Evolutionary conservation across 805 yeast species (phyloP), one percentile per base, ranked within the genome.

Genomic region (Lipomyces oligophaga): DNA sequence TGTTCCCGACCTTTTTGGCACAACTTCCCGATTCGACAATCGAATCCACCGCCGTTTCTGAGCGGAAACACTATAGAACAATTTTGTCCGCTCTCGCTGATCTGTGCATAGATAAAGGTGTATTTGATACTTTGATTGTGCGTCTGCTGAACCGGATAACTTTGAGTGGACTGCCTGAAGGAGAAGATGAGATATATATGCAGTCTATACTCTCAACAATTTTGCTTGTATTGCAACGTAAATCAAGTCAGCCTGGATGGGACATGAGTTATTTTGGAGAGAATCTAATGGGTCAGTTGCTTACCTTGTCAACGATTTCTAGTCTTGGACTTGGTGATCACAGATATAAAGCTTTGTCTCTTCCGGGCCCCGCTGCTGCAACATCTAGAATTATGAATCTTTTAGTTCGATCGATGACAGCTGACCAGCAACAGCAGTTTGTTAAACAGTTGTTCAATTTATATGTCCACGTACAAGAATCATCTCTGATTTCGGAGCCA

Each of bases 1-100:
- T 80, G 1, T 65, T 79, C 37, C 83, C 82, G 5, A 71, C 68
- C 20, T 62, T 81, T 45, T 58, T 82, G 8, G 62, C 75, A 1
- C 60, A 74, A 16, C 65, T 83, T 20, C 81, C 84, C 2, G 71
- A 70, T n/a, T 66, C 70, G 2, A 61, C 53, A 0, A 8, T 38
- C 5, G 36, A 22, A 8, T 47, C 61, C 3, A 45, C 52, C 1
- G 47, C 52, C 13, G 24, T 49, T 1, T 20, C 19, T 11, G 15
- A 38, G 6, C 62, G 34, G 57, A 59, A 63, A 54, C 54, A 51
- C 53, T 40, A 61, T 55, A 34, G 60, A 58, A 43, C 59, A 53
- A 53, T 63, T 19, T 58, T 71, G 6, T 58, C 60, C 10, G 59
- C 63, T 1, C 45, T 71, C 28, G 65, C 67, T 1, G 45, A 57